Conservation (phyloP, 2,329 filamentous ascomycete genomes). For the Trichoderma harzianum region DNA sequence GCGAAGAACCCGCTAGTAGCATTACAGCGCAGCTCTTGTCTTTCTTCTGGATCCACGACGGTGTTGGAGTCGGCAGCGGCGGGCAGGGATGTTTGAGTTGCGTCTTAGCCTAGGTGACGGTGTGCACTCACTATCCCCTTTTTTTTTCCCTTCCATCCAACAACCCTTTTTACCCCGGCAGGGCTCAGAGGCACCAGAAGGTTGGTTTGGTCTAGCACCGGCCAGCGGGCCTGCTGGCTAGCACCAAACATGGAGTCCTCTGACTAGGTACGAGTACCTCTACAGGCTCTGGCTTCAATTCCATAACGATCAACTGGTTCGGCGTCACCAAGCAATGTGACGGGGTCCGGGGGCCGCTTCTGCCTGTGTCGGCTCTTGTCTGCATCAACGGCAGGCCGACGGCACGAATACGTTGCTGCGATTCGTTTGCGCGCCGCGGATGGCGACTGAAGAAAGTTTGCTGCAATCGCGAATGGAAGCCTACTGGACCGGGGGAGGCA, state of each 20-base stretch:
- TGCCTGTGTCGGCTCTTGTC: not conserved
- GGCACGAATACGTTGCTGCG: not conserved
- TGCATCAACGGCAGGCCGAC: not conserved
- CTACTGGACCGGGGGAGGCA: conserved; percentile 8
- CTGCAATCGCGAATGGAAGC: not conserved
- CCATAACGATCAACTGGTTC: not conserved
- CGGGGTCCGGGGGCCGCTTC: not conserved
- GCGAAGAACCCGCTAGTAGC: conserved; percentile 9
- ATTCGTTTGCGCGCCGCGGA: not conserved
- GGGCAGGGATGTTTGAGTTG: conserved; percentile 14
- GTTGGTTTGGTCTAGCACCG: conserved; percentile 5
- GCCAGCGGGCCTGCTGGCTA: not conserved
- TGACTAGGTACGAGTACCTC: not conserved
- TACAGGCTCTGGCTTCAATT: not conserved
- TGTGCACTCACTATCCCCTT: conserved; percentile 1
- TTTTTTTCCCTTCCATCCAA: not conserved
- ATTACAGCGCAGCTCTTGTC: conserved; percentile 12
- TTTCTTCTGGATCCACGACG: conserved; percentile 5
- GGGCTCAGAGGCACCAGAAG: conserved; percentile 17
- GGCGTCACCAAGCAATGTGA: not conserved
- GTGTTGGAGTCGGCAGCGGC: conserved; percentile 10
- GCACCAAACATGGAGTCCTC: not conserved
- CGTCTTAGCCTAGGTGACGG: conserved; percentile 13
- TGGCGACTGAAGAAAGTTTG: not conserved
- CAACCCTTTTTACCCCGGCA: conserved; percentile 5